Conservation (phyloP, 2,329 filamentous ascomycete species). For the Sporothrix inflata region DNA sequence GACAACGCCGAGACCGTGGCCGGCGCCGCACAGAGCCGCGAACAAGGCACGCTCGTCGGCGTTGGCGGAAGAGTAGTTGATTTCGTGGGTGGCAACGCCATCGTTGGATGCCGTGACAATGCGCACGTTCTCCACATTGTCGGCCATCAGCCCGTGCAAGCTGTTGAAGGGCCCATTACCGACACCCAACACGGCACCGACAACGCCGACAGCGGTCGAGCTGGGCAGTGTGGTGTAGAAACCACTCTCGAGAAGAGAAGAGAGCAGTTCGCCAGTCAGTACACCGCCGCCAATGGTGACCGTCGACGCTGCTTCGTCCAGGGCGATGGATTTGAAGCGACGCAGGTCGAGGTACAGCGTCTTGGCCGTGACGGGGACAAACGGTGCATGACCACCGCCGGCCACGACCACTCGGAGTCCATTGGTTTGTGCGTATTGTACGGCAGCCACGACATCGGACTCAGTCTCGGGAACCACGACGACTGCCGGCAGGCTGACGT, state of each 20-base stretch:
- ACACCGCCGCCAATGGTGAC: slow-evolving; percentile 42
- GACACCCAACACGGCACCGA: slow-evolving; percentile 39
- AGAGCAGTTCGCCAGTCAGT: slow-evolving; percentile 38
- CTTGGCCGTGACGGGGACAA: slow-evolving; percentile 38
- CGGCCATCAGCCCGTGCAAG: slow-evolving; percentile 42
- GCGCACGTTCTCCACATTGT: slow-evolving; percentile 39
- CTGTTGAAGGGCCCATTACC: slow-evolving; percentile 39
- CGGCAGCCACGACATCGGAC: slow-evolving; percentile 38
- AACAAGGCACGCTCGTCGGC: slow-evolving; percentile 39
- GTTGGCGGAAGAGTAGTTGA: slow-evolving; percentile 31
- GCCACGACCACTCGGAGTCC: slow-evolving; percentile 38
- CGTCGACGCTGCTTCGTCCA: slow-evolving; percentile 37
- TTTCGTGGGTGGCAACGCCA: slow-evolving; percentile 21
- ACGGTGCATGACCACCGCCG: slow-evolving; percentile 41
- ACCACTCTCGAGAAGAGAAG: slow-evolving; percentile 35
- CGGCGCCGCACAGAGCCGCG: slow-evolving; percentile 40
- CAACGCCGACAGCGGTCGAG: slow-evolving; percentile 36
- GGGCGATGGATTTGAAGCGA: slow-evolving; percentile 38
- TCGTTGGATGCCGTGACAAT: slow-evolving; percentile 37
- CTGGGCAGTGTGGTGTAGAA: slow-evolving; percentile 42
- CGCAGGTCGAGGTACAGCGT: slow-evolving; percentile 43
- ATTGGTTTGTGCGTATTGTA: slow-evolving; percentile 39
- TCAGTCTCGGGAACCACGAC: slow-evolving; percentile 39
- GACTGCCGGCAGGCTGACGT: slow-evolving; percentile 37
- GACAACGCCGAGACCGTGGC: slow-evolving; percentile 40